Evolutionary conservation across 169 alveolate genomes (phyloP).

Genomic region (Plasmodium reichenowi): DNA sequence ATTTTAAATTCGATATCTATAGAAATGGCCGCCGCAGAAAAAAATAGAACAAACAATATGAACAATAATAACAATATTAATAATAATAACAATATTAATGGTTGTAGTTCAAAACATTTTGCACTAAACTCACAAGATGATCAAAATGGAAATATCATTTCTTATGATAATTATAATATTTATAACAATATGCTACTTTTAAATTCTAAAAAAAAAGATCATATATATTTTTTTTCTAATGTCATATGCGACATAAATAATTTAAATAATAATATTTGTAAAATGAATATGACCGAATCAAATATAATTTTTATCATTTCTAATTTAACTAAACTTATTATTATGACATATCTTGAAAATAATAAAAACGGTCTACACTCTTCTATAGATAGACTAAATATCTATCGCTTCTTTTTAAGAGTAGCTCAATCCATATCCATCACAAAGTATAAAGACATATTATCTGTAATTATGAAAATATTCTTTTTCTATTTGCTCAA

Average conservation of each 20-base stretch:
- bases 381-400: constrained; percentile 63
- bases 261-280: not conserved
- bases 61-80: too few species aligned
- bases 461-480: constrained; percentile 12
- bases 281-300: constrained; percentile 16
- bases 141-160: too few species aligned
- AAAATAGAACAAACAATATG: too few species aligned
- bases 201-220: too few species aligned
- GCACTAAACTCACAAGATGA: too few species aligned
- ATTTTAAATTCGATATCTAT: too few species aligned
- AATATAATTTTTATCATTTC: constrained; percentile 20
- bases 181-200: too few species aligned
- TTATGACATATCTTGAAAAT: constrained; percentile 17
- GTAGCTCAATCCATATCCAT: constrained; percentile 53
- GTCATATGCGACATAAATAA: not conserved
- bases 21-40: too few species aligned
- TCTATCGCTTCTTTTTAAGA: constrained; percentile 42
- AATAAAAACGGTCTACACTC: constrained; percentile 23
- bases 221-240: too few species aligned
- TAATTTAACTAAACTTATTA: constrained; percentile 19
- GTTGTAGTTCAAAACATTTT: too few species aligned
- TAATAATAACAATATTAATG: too few species aligned
- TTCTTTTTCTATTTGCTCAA: constrained; percentile 66
- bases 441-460: constrained; percentile 28
- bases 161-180: too few species aligned